Evolutionary conservation across 164 flowering plant species (phyloP), one percentile per base, ranked within the genome.

Genomic region (Malania oleifera): DNA sequence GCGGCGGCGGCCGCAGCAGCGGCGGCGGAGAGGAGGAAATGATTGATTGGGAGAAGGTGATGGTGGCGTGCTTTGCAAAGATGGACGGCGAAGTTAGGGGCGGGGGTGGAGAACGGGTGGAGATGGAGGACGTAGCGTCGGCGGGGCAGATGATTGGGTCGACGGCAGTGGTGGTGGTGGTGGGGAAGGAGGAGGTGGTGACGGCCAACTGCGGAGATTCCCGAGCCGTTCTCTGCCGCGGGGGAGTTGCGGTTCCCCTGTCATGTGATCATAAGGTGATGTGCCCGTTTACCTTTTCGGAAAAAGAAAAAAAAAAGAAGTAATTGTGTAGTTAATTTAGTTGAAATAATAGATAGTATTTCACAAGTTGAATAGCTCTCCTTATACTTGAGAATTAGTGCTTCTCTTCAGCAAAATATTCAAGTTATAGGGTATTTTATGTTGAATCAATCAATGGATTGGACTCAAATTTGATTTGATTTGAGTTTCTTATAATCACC

Each of bases 131-230:
- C 8, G 23, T 28, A 29, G 43, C 31, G 54, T n/a, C 10, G 39
- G 10, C 19, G 38, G 19, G 15, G 27, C 41, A 20, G 34, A 50
- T 53, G 54, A 38, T 49, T 31, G 76, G 80, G 18, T 61, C 73
- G 15, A 67, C 73, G 19, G 75, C 76, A 34, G 58, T 66, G 63
- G 70, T 73, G 49, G 72, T 66, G 46, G 22, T 73, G 57, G 70
- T 73, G 7, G 69, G 63, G 41, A 29, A 7, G 65, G 58, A 63
- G 26, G 67, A 65, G 62, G 14, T 77, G 13, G 75, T 68, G 51
- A 72, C 71, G 53, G 74, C 73, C 1, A 71, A 77, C 29, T 71
- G 73, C 37, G 77, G 80, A 0, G 67, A 73, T 29, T 77, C 64
- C 0, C 60, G 77, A 26, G 75, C 69, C 3, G 71, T 73, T 3